Base-by-base conservation (phyloP, 108 stramenopile species). In the Nitzschia inconspicua region DNA sequence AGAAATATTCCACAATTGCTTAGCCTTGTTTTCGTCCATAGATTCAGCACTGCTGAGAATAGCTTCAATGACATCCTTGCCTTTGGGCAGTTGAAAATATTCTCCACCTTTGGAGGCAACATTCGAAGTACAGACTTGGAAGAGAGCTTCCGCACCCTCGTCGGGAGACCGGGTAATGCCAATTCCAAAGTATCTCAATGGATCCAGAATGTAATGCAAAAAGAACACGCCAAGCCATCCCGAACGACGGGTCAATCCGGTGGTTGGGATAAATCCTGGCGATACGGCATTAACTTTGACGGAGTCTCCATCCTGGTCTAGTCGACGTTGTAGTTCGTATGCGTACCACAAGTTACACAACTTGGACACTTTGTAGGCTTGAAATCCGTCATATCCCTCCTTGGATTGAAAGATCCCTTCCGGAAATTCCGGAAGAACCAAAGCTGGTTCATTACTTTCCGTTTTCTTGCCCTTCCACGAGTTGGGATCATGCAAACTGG, bases 241-340 rank as follows among this genome's bases (percentile, higher is more conserved):
- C 16, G 34, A 11, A 4, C 35, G 53, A 23, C 53, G 53, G 2
- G 32, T 54, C 4, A 54, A 22, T 19, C 53, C 53, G 18, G 53
- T 54, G 18, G 53, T 13, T 18, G 53, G 53, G 19, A 54, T 54
- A n/a, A 54, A 54, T 54, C 53, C 53, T 14, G 53, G 53, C 7
- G 13, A 36, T 16, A 54, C 3, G 3, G 53, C 53, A 37, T 54
- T 54, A 22, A 54, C 53, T 31, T 28, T 25, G 22, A 54, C 31
- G 8, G 34, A 34, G 9, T 19, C 28, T 19, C 24, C 47, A 3
- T 51, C 50, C 3, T 37, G 22, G 20, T 54, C 53, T 35, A 54
- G 37, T 18, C 53, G 53, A 23, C 53, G 34, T n/a, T 54, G 53
- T 28, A 54, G 18, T 37, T 54, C 53, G 23, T 54, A 54, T n/a